Evolutionary conservation across 768 basidiomycete species (phyloP).

Genomic region (Podaxis sp.): DNA sequence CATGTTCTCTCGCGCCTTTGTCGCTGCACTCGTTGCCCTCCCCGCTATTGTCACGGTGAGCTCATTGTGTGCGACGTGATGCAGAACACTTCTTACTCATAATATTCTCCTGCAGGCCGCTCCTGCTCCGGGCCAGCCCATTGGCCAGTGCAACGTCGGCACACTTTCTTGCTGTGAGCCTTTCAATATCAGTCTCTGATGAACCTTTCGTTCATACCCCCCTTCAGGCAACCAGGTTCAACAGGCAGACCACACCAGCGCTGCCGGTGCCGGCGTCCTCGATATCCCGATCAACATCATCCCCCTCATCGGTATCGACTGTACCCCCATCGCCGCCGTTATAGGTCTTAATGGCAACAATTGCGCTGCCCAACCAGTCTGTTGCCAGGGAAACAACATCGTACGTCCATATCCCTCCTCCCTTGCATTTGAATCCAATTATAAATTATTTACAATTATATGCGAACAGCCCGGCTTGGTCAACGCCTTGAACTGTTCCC

Average conservation of each 20-base stretch:
- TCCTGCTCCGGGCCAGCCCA: background rate
- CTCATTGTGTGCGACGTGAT: background rate
- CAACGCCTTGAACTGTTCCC: slow-evolving; percentile 10
- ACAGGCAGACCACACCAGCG: background rate
- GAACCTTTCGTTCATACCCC: background rate
- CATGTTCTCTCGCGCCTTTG: slow-evolving; percentile 20
- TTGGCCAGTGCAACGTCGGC: slow-evolving; percentile 11
- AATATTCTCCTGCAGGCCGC: background rate
- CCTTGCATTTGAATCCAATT: background rate
- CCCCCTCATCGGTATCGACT: background rate
- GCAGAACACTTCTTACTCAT: background rate
- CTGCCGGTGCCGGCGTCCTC: background rate
- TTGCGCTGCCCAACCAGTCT: slow-evolving; percentile 14
- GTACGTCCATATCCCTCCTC: background rate
- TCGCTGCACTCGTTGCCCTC: slow-evolving; percentile 12
- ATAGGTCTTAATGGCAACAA: slow-evolving; percentile 5
- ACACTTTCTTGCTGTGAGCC: slow-evolving; percentile 5
- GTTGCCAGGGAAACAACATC: slow-evolving; percentile 8
- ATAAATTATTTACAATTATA: background rate
- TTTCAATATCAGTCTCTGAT: background rate
- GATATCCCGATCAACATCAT: background rate
- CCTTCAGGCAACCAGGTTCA: background rate
- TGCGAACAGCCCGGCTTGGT: slow-evolving; percentile 5
- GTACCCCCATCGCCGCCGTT: slow-evolving; percentile 10
- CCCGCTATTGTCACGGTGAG: slow-evolving; percentile 10